phyloP scores from a whole-genome alignment of 2,329 filamentous ascomycete genomes.

The Aspergillus candidus region DNA sequence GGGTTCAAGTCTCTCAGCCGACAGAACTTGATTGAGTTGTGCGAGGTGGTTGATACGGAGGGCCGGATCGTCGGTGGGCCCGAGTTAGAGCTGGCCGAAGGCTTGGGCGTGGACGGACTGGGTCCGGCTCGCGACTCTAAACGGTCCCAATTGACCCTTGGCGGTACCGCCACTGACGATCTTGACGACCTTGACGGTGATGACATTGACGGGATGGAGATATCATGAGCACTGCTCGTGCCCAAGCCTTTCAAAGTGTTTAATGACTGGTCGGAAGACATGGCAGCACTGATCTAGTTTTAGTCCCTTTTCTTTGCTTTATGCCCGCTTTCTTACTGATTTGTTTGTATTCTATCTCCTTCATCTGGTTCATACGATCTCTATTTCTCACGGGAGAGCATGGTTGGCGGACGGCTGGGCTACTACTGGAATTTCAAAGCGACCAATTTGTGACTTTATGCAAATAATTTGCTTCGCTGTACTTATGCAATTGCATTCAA shows the following conservation, averaged over 20 bases:
- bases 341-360: too few relatives aligned
- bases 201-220: conserved; percentile 45
- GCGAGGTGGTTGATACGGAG: conserved; percentile 87
- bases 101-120: conserved; percentile 45
- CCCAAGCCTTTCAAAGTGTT: conserved; percentile 15
- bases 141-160: conserved; percentile 22
- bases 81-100: conserved; percentile 62
- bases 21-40: conserved; percentile 77
- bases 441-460: too few relatives aligned
- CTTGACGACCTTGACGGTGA: conserved; percentile 41
- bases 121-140: conserved; percentile 30
- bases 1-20: conserved; percentile 79
- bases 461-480: too few relatives aligned
- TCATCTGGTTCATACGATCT: too few relatives aligned
- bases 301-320: too few relatives aligned
- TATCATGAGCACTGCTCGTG: conserved; percentile 23
- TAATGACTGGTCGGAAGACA: background rate
- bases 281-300: too few relatives aligned
- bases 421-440: too few relatives aligned
- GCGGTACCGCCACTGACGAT: conserved; percentile 25
- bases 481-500: too few relatives aligned
- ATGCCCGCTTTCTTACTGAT: too few relatives aligned
- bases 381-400: too few relatives aligned
- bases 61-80: conserved; percentile 86
- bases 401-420: too few relatives aligned